phyloP scores from a whole-genome alignment of 2,329 filamentous ascomycete genomes.

The Balansia obtecta region DNA sequence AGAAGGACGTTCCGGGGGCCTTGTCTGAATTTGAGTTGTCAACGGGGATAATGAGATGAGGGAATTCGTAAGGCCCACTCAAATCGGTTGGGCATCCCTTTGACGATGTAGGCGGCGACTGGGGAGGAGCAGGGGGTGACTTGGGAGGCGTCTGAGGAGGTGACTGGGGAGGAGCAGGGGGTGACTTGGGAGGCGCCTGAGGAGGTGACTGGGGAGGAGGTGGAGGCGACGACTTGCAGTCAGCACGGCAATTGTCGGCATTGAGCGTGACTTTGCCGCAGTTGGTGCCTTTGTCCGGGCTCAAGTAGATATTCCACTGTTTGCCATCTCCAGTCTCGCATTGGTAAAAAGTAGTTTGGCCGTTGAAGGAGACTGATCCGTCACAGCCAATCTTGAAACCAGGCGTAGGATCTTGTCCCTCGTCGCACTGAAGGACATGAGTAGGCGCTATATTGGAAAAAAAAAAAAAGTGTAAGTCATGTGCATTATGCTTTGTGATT shows the following conservation, averaged over 20 bases:
- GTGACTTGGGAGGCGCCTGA: background rate
- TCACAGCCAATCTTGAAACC: constrained; percentile 44
- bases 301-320: constrained; percentile 43
- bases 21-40: constrained; percentile 39
- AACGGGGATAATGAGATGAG: constrained; percentile 51
- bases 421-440: constrained; percentile 49
- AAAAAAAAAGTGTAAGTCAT: too few relatives aligned
- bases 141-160: background rate
- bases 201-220: background rate
- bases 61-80: constrained; percentile 37
- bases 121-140: constrained; percentile 7
- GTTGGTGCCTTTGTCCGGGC: constrained; percentile 23
- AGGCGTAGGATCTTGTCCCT: constrained; percentile 32
- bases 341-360: constrained; percentile 41
- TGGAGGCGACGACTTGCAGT: constrained; percentile 5
- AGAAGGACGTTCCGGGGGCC: constrained; percentile 39
- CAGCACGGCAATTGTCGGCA: constrained; percentile 24
- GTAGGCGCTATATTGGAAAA: constrained; percentile 40
- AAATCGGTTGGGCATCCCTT: constrained; percentile 31
- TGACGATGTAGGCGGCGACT: constrained; percentile 6
- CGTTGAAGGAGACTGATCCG: constrained; percentile 39
- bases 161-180: constrained; percentile 9
- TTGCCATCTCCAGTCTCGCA: constrained; percentile 41
- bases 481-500: background rate
- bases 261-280: constrained; percentile 37